Conservation (phyloP, 805 yeast genomes). For the Yarrowia yakushimensis region DNA sequence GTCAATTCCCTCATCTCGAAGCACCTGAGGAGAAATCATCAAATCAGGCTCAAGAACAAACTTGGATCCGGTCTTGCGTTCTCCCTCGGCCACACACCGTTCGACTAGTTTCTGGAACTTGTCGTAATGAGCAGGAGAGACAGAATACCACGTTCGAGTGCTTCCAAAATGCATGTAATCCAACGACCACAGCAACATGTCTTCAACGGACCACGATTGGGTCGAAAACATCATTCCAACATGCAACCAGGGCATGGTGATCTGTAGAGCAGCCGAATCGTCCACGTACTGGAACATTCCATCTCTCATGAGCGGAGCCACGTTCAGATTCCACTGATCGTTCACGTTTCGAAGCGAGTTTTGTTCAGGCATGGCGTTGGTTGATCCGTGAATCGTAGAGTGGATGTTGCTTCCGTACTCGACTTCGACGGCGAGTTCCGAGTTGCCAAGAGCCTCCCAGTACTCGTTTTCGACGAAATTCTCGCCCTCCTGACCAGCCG, state of each 20-base stretch:
- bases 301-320: slow-evolving; percentile 64
- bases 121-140: slow-evolving; percentile 60
- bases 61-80: slow-evolving; percentile 53
- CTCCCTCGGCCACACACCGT: slow-evolving; percentile 5
- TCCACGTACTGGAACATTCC: slow-evolving; percentile 65
- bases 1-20: slow-evolving; percentile 44
- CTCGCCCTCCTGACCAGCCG: slow-evolving; percentile 27
- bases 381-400: slow-evolving; percentile 61
- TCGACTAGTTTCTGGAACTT: slow-evolving; percentile 55
- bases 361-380: slow-evolving; percentile 56
- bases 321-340: slow-evolving; percentile 75
- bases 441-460: slow-evolving; percentile 54
- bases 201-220: slow-evolving; percentile 89
- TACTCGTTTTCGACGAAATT: slow-evolving; percentile 57
- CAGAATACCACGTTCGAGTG: slow-evolving; percentile 81
- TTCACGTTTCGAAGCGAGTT: slow-evolving; percentile 27
- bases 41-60: slow-evolving; percentile 74
- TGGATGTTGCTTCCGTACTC: slow-evolving; percentile 86
- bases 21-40: slow-evolving; percentile 59
- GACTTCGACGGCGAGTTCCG: slow-evolving; percentile 52
- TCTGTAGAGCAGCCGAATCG: slow-evolving; percentile 74
- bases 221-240: slow-evolving; percentile 80
- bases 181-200: slow-evolving; percentile 76
- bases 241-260: slow-evolving; percentile 75
- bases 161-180: slow-evolving; percentile 81